phyloP scores from a whole-genome alignment of 257 asterid genomes.

The Nicotiana attenuata region DNA sequence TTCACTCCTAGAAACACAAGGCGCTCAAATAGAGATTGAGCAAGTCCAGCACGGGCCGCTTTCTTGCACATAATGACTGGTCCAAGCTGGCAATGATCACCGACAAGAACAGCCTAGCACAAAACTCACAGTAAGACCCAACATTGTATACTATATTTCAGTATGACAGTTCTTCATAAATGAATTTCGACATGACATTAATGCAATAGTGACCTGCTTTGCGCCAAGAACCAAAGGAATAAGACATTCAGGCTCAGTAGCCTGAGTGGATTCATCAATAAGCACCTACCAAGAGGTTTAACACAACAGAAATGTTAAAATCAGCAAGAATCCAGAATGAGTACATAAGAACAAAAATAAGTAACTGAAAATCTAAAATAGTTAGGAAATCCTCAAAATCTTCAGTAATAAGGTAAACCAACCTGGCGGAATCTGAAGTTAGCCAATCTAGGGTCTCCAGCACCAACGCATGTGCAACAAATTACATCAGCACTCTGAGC shows the following conservation, averaged over 20 bases:
- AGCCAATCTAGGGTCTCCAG: constrained; percentile 97
- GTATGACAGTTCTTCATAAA: background rate
- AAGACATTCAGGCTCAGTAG: constrained; percentile 97
- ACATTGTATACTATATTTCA: background rate
- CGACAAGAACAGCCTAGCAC: constrained; percentile 83
- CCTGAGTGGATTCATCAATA: constrained; percentile 97
- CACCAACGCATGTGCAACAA: constrained; percentile 99
- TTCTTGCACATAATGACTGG: constrained; percentile 99
- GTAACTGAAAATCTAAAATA: background rate
- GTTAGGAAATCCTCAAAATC: background rate
- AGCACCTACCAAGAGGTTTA: constrained; percentile 54
- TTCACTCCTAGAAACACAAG: constrained; percentile 96
- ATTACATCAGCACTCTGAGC: constrained; percentile 99
- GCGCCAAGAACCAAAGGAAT: constrained; percentile 97
- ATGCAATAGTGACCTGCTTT: constrained; percentile 61
- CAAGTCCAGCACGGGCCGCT: constrained; percentile 99
- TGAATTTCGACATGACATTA: background rate
- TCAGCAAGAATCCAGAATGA: background rate
- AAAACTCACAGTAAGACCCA: constrained; percentile 6
- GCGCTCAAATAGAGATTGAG: constrained; percentile 95
- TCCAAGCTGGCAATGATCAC: constrained; percentile 99
- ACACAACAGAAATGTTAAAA: background rate
- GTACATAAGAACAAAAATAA: background rate
- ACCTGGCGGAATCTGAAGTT: constrained; percentile 99
- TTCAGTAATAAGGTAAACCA: background rate